Evolutionary conservation across 1,284 basidiomycete species (phyloP).

Genomic region (Apiotrichum gamsii): DNA sequence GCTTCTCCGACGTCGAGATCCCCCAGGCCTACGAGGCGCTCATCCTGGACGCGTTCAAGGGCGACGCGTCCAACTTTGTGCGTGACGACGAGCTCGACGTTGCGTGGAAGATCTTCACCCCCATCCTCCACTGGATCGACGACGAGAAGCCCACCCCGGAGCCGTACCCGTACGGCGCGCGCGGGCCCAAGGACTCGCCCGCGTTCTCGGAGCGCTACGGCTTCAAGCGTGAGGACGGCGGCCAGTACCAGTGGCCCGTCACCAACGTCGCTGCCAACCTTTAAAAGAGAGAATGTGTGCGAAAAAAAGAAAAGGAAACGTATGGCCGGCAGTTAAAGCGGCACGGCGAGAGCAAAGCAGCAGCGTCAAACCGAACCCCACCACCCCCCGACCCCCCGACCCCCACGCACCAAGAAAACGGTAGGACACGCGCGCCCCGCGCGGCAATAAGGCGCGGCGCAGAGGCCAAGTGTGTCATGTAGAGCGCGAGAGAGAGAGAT

Average conservation of each 20-base stretch:
- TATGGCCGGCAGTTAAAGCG: no score
- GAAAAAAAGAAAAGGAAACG: no score
- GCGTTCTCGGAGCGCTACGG: constrained; percentile 69
- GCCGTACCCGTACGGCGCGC: constrained; percentile 81
- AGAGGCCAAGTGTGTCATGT: no score
- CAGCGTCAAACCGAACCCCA: no score
- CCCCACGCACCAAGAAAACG: no score
- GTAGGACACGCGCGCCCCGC: no score
- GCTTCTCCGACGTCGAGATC: constrained; percentile 79
- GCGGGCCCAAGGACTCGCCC: constrained; percentile 80
- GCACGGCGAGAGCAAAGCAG: no score
- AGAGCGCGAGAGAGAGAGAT: no score
- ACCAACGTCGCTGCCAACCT: constrained; percentile 35
- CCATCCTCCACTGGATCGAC: constrained; percentile 83
- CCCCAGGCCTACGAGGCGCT: constrained; percentile 92
- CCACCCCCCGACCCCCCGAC: no score
- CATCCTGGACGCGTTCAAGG: constrained; percentile 78
- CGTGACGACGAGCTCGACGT: constrained; percentile 89
- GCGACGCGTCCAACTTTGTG: constrained; percentile 64
- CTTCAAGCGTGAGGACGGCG: constrained; percentile 61
- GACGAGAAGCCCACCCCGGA: constrained; percentile 56
- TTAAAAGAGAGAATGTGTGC: constrained; percentile 12
- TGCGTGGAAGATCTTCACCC: constrained; percentile 97
- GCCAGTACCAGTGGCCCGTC: constrained; percentile 57
- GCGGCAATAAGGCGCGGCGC: no score